phyloP scores from a whole-genome alignment of 768 basidiomycete genomes.

The Russula virescens region DNA sequence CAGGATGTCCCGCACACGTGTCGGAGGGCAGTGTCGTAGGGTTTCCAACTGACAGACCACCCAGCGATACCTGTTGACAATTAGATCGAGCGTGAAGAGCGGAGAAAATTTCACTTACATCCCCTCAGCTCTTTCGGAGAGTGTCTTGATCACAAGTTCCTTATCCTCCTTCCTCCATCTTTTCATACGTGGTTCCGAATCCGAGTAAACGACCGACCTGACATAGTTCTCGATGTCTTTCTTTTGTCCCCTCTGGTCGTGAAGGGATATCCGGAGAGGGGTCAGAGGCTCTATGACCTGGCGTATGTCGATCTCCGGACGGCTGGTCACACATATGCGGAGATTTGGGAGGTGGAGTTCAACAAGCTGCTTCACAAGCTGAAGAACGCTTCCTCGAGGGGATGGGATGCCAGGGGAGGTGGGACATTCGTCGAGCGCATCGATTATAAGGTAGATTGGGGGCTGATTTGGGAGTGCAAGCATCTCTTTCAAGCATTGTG shows the following conservation, averaged over 20 bases:
- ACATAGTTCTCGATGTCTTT: neutral
- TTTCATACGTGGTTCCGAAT: neutral
- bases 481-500: neutral
- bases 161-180: neutral
- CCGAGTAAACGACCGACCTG: neutral
- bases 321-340: neutral
- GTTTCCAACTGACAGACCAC: neutral
- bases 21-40: neutral
- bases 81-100: too few relatives aligned
- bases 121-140: neutral
- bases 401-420: neutral
- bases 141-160: neutral
- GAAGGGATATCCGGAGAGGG: neutral
- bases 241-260: neutral
- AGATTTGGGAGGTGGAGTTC: neutral
- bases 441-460: neutral
- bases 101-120: neutral
- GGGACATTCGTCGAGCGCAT: slow-evolving; percentile 1
- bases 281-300: neutral
- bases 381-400: neutral
- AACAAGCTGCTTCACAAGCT: neutral
- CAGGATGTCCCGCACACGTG: neutral
- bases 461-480: neutral
- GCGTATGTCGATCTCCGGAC: neutral
- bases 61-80: slow-evolving; percentile 1